Percentiles rank a stretch among this genome's conserved stretches.
phyloP scores from a whole-genome alignment of 2,329 filamentous ascomycete genomes.

The Paraphaeosphaeria minitans region DNA sequence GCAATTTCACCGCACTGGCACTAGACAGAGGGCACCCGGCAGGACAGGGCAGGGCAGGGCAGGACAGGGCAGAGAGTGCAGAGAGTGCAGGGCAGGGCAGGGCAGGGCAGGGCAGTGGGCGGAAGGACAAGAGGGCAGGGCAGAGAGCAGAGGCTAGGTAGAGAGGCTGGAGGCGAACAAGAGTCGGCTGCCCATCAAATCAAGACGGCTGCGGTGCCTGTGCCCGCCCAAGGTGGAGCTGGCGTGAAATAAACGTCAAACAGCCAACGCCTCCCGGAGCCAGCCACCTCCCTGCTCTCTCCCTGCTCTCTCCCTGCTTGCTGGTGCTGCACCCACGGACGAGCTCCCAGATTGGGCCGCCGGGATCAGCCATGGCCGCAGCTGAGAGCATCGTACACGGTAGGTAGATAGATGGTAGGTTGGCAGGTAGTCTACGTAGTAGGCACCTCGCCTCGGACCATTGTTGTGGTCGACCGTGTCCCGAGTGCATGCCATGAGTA shows the following conservation, averaged over 20 bases:
- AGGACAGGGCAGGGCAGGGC: too few species aligned
- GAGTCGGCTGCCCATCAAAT: constrained; percentile 2
- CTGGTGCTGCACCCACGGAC: constrained; percentile 34
- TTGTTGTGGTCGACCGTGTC: too few species aligned
- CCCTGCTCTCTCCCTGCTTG: too few species aligned
- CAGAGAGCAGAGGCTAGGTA: neutral
- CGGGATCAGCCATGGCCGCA: constrained; percentile 31
- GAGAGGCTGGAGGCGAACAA: neutral
- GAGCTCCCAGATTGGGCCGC: constrained; percentile 29
- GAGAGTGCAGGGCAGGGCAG: too few species aligned
- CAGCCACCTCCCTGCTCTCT: constrained; percentile 43
- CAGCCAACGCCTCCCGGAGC: constrained; percentile 39
- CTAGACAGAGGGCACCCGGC: constrained; percentile 2
- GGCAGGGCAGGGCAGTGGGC: too few species aligned
- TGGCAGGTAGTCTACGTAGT: too few species aligned
- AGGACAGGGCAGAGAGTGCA: too few species aligned
- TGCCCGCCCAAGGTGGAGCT: constrained; percentile 35
- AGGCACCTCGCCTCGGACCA: too few species aligned
- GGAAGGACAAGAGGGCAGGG: too few species aligned
- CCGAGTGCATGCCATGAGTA: too few species aligned
- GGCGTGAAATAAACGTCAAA: constrained; percentile 48
- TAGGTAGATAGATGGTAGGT: too few species aligned
- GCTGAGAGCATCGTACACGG: neutral
- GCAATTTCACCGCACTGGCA: constrained; percentile 38
- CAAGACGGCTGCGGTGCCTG: constrained; percentile 13